Conservation (phyloP, 2,329 filamentous ascomycete species). For the Hymenoscyphus infarciens region DNA sequence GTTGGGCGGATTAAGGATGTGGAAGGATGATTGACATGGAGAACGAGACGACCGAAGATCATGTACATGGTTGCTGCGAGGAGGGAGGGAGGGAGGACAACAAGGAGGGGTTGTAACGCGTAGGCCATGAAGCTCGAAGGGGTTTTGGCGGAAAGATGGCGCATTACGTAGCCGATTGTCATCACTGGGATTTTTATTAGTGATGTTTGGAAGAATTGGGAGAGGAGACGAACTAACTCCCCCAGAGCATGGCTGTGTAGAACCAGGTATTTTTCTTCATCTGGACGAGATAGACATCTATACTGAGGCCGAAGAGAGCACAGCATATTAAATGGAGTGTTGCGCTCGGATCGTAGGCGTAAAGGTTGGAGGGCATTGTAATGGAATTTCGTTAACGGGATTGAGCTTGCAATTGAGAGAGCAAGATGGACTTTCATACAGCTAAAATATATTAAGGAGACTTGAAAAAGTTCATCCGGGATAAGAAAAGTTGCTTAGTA, state of each 20-base stretch:
- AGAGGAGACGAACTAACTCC: slow-evolving; percentile 14
- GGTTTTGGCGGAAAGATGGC: slow-evolving; percentile 21
- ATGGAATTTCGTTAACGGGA: too few species aligned
- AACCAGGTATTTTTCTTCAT: too few species aligned
- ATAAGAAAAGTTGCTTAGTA: too few species aligned
- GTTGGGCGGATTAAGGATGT: slow-evolving; percentile 38
- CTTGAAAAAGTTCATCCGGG: too few species aligned
- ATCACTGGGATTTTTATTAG: slow-evolving; percentile 20
- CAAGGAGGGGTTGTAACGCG: slow-evolving; percentile 27
- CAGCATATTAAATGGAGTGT: too few species aligned
- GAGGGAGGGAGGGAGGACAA: slow-evolving; percentile 34
- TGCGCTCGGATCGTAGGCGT: too few species aligned
- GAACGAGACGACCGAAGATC: slow-evolving; percentile 31
- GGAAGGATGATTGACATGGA: slow-evolving; percentile 16
- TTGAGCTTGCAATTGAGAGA: too few species aligned
- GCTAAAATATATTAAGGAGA: too few species aligned
- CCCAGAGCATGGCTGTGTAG: slow-evolving; percentile 20
- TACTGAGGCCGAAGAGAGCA: too few species aligned
- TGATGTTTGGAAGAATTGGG: neutral
- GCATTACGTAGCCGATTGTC: slow-evolving; percentile 22
- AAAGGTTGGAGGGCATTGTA: too few species aligned
- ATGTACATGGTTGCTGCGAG: slow-evolving; percentile 36
- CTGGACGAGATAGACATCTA: too few species aligned
- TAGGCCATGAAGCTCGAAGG: slow-evolving; percentile 36
- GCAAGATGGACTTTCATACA: too few species aligned